Conservation (phyloP, 345 rosid genomes). For the Eucalyptus curtisii region DNA sequence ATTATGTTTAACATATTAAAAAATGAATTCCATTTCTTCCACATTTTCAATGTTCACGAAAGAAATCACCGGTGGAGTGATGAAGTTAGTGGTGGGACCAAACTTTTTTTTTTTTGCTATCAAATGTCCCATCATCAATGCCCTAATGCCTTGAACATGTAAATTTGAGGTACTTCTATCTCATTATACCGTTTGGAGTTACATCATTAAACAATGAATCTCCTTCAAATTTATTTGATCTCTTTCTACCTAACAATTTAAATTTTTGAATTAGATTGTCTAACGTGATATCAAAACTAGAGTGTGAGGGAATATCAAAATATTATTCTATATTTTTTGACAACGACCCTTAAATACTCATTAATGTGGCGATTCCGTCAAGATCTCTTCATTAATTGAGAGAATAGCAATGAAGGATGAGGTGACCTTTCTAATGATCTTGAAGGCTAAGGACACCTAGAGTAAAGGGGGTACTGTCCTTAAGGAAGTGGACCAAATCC, state of each 20-base stretch:
- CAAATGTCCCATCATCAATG: background rate
- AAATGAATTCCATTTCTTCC: background rate
- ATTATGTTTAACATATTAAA: background rate
- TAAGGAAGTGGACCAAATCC: no score
- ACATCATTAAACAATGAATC: rapidly evolving
- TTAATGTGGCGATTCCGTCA: no score
- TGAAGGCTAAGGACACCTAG: no score
- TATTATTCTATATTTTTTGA: no score
- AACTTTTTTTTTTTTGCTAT: background rate
- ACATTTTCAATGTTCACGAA: background rate
- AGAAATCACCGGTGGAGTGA: background rate
- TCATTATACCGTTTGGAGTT: background rate
- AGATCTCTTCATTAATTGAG: no score
- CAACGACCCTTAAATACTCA: no score
- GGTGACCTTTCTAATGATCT: no score
- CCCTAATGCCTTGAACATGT: background rate
- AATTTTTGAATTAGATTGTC: rapidly evolving
- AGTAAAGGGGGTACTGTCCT: no score
- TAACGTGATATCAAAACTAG: background rate
- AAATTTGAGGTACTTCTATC: background rate
- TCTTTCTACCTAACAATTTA: rapidly evolving
- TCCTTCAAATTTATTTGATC: background rate
- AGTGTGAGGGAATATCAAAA: no score
- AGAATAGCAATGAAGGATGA: no score
- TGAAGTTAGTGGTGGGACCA: background rate